A percentile compares a stretch with the other conserved stretches of the same genome.
phyloP scores from a whole-genome alignment of 2,329 filamentous ascomycete genomes.

The Amauroascus niger region DNA sequence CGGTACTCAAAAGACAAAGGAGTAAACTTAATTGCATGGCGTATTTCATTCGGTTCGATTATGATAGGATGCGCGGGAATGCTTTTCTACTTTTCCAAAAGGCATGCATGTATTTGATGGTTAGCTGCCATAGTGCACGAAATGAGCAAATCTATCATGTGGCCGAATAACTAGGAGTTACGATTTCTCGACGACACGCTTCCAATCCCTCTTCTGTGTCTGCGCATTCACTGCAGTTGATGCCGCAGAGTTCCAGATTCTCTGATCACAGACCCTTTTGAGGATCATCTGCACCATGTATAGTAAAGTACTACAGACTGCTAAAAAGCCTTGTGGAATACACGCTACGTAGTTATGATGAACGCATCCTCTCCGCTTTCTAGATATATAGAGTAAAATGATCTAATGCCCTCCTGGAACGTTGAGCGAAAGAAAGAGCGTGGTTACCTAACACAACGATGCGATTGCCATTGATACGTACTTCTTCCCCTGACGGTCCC shows the following conservation, averaged over 20 bases:
- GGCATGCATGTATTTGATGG: slow-evolving; percentile 14
- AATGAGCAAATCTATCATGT: slow-evolving; percentile 12
- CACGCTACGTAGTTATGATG: too few relatives aligned
- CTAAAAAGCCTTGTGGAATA: too few relatives aligned
- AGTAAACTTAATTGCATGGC: slow-evolving; percentile 55
- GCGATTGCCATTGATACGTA: too few relatives aligned
- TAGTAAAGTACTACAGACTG: too few relatives aligned
- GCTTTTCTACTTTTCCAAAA: slow-evolving; percentile 8
- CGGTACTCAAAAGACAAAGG: slow-evolving; percentile 99
- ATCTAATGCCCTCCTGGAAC: too few relatives aligned
- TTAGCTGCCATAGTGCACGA: slow-evolving; percentile 11
- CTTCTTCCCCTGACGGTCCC: too few relatives aligned
- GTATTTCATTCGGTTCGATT: slow-evolving; percentile 28
- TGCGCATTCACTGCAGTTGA: too few relatives aligned
- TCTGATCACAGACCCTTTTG: not conserved
- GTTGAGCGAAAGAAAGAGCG: too few relatives aligned
- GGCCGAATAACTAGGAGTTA: slow-evolving; percentile 3
- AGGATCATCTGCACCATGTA: too few relatives aligned
- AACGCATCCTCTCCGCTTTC: too few relatives aligned
- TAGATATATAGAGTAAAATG: too few relatives aligned
- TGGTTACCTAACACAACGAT: too few relatives aligned
- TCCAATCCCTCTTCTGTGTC: not conserved
- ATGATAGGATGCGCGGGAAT: slow-evolving; percentile 15
- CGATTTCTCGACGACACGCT: not conserved
- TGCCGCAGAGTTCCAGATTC: not conserved